phyloP scores from a whole-genome alignment of 108 stramenopile genomes.

The Skeletonema costatum region DNA sequence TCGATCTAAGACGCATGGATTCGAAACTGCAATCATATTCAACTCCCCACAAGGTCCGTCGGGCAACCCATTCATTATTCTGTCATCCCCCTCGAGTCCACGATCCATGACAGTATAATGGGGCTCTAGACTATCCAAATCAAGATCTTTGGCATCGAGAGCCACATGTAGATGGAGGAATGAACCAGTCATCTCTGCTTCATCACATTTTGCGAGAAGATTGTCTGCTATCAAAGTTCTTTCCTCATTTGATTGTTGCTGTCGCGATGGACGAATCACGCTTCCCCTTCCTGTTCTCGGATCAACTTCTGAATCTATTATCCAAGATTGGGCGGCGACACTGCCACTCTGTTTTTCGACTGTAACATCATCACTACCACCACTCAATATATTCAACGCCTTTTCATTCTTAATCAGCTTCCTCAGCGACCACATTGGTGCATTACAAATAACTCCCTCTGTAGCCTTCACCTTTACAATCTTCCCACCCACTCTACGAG shows the following conservation, averaged over 20 bases:
- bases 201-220: slow-evolving; percentile 60
- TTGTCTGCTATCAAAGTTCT: not conserved
- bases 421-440: slow-evolving; percentile 74
- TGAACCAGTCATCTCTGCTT: slow-evolving; percentile 83
- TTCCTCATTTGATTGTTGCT: not conserved
- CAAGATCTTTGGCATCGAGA: slow-evolving; percentile 76
- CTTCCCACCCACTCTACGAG: slow-evolving; percentile 47
- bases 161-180: slow-evolving; percentile 93
- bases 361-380: slow-evolving; percentile 11
- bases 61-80: slow-evolving; percentile 21
- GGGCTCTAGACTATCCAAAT: slow-evolving; percentile 68
- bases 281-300: slow-evolving; percentile 23
- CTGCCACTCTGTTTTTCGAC: slow-evolving; percentile 1
- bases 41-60: slow-evolving; percentile 87
- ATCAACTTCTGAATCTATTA: slow-evolving; percentile 44
- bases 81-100: slow-evolving; percentile 59
- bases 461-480: slow-evolving; percentile 51
- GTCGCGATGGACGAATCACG: slow-evolving; percentile 24
- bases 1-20: slow-evolving; percentile 84
- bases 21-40: slow-evolving; percentile 93
- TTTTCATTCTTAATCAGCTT: slow-evolving; percentile 60
- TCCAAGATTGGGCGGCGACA: slow-evolving; percentile 14
- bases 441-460: slow-evolving; percentile 87
- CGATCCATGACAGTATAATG: slow-evolving; percentile 94
- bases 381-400: slow-evolving; percentile 49